Conservation (phyloP, 805 yeast genomes). For the Sugiyamaella mastotermitis region DNA sequence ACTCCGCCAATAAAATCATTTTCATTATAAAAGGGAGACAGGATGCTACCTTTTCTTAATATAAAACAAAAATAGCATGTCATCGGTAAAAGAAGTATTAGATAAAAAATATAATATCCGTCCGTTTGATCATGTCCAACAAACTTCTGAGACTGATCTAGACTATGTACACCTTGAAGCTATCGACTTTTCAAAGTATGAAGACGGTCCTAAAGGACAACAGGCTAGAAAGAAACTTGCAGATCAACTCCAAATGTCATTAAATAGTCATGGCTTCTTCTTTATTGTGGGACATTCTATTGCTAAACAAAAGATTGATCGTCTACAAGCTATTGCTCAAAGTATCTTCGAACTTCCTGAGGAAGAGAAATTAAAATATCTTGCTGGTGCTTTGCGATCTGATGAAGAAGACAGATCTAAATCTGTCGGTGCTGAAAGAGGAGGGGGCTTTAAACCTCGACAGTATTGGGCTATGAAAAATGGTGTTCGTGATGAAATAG, state of each 20-base stretch:
- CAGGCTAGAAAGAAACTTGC: constrained; percentile 33
- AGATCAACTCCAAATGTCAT: constrained; percentile 33
- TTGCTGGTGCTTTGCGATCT: constrained; percentile 36
- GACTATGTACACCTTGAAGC: constrained; percentile 30
- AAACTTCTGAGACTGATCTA: constrained; percentile 15
- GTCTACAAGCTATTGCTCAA: constrained; percentile 38
- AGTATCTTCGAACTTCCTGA: constrained; percentile 37
- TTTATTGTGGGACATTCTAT: constrained; percentile 39
- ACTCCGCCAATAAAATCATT: too few species aligned
- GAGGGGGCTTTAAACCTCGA: constrained; percentile 42
- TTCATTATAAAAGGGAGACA: too few species aligned
- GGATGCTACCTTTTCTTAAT: too few species aligned
- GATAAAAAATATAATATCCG: constrained; percentile 30
- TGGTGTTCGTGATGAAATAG: constrained; percentile 40
- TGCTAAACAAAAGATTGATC: constrained; percentile 29
- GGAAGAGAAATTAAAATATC: constrained; percentile 33
- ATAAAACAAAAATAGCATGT: too few species aligned
- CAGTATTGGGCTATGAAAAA: constrained; percentile 45
- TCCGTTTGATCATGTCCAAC: constrained; percentile 29
- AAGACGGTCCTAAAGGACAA: constrained; percentile 34
- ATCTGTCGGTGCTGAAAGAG: constrained; percentile 41
- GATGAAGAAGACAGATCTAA: constrained; percentile 27
- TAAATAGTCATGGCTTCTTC: constrained; percentile 41
- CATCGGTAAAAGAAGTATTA: constrained; percentile 1
- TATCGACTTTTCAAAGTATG: constrained; percentile 34